A percentile compares a stretch with the other conserved stretches of the same genome.
Evolutionary conservation across 345 rosid genomes (phyloP).

Genomic region (Eucalyptus tenuipes): DNA sequence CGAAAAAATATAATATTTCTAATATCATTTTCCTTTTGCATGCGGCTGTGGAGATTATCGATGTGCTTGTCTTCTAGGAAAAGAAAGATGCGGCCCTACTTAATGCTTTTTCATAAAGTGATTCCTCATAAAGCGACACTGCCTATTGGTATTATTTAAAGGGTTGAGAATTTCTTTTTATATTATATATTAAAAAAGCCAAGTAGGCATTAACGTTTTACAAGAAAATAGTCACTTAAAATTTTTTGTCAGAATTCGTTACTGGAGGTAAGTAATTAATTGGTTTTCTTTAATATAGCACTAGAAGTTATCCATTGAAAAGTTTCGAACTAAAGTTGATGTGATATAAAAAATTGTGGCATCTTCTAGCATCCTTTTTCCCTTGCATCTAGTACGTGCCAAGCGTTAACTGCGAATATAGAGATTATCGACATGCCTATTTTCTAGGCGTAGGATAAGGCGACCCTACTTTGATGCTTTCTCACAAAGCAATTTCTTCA

Average conservation of each 20-base stretch:
- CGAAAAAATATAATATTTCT: too few species aligned
- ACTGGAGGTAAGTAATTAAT: background rate
- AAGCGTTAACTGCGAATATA: background rate
- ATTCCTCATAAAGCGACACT: background rate
- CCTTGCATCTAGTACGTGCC: background rate
- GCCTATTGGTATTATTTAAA: too few species aligned
- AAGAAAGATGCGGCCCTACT: background rate
- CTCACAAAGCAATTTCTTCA: background rate
- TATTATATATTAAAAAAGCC: too few species aligned
- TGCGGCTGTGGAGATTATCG: accelerated
- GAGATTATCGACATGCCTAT: background rate
- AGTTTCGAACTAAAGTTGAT: background rate
- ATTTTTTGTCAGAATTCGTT: too few species aligned
- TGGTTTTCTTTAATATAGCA: background rate
- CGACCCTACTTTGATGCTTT: background rate
- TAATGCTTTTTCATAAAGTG: too few species aligned
- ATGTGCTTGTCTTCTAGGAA: background rate
- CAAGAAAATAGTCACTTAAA: too few species aligned
- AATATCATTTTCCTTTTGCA: background rate
- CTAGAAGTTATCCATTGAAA: background rate
- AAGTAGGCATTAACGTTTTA: background rate
- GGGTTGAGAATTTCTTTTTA: background rate
- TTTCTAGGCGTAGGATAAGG: background rate
- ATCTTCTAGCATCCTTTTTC: background rate
- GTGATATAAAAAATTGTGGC: background rate